Percentiles rank a stretch among this genome's conserved stretches.
Evolutionary conservation across 495 filamentous ascomycete genomes (phyloP).

Genomic region (Xylaria castorea): DNA sequence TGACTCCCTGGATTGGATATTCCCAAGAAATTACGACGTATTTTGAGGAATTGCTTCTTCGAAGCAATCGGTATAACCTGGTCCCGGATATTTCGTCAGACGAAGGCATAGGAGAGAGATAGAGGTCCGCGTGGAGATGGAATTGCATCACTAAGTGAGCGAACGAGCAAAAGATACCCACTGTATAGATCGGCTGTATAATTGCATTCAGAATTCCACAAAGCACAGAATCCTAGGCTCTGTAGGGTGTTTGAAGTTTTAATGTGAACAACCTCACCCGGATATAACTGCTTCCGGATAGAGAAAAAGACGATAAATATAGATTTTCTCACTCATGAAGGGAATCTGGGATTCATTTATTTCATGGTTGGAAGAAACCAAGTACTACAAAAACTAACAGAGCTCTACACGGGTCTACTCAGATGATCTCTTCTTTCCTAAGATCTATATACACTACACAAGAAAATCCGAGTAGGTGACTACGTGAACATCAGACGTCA

Average conservation of each 20-base stretch:
- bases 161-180: conserved; percentile 30
- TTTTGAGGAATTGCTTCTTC: background rate
- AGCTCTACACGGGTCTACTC: background rate
- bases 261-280: background rate
- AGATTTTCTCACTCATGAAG: background rate
- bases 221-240: background rate
- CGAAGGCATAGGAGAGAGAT: background rate
- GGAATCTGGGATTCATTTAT: background rate
- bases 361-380: background rate
- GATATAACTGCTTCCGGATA: background rate
- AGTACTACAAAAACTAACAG: background rate
- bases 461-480: too few species aligned
- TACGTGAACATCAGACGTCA: too few species aligned
- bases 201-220: background rate
- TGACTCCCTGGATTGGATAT: background rate
- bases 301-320: background rate
- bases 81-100: background rate
- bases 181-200: conserved; percentile 15
- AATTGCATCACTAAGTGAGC: background rate
- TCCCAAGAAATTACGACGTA: background rate
- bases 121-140: background rate
- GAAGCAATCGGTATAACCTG: background rate
- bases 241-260: background rate
- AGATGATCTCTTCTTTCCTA: background rate
- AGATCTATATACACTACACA: background rate